Evolutionary conservation across 768 basidiomycete genomes (phyloP).

Genomic region (Lactarius sanguifluus): DNA sequence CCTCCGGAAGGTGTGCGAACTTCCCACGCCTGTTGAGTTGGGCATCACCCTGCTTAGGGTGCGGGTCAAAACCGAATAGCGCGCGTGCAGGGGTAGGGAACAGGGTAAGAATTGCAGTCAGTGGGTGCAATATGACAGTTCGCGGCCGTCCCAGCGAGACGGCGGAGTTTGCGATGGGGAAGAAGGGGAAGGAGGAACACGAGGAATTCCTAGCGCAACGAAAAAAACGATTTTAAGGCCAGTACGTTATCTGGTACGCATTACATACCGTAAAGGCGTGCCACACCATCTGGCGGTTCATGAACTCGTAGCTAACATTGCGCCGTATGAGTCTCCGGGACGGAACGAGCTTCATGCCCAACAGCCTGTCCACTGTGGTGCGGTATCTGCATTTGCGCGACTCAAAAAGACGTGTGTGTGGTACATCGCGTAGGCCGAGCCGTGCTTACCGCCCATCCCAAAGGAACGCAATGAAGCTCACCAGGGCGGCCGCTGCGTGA

Average conservation of each 20-base stretch:
- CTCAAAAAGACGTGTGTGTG: not conserved
- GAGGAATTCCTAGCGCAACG: conserved; percentile 76
- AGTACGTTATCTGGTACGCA: not conserved
- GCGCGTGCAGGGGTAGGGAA: conserved; percentile 39
- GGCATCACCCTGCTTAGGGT: not conserved
- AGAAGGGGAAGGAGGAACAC: conserved; percentile 88
- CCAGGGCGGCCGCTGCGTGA: conserved; percentile 59
- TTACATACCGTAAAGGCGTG: conserved; percentile 88
- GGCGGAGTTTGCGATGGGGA: conserved; percentile 62
- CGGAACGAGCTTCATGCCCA: conserved; percentile 73
- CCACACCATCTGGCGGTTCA: conserved; percentile 99
- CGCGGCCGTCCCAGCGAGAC: conserved; percentile 41
- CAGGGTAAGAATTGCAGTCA: conserved; percentile 32
- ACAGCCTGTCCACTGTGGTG: conserved; percentile 74
- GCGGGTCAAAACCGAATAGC: conserved; percentile 24
- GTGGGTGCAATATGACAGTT: conserved; percentile 36
- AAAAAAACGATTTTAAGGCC: not conserved
- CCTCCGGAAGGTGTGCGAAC: conserved; percentile 63
- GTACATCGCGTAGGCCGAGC: not conserved
- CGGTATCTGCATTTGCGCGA: conserved; percentile 63
- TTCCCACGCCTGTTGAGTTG: conserved; percentile 46
- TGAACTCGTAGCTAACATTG: conserved; percentile 96
- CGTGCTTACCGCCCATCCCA: conserved; percentile 78
- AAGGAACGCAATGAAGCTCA: conserved; percentile 82
- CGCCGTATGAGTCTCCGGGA: conserved; percentile 65